phyloP scores from a whole-genome alignment of 768 basidiomycete genomes.

The Tricholoma flavovirens region DNA sequence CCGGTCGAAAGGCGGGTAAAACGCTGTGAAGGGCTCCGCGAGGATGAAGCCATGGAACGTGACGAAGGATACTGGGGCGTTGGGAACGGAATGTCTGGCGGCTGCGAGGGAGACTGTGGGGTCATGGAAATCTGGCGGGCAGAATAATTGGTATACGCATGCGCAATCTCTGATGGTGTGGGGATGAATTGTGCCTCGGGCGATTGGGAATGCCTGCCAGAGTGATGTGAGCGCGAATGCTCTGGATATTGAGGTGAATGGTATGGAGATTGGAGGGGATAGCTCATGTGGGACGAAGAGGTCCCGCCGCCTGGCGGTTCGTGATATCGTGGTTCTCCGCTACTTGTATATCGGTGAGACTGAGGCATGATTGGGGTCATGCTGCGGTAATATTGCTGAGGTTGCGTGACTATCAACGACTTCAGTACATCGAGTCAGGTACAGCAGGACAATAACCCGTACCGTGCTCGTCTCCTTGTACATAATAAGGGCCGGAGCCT shows the following conservation, averaged over 20 bases:
- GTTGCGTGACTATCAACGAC: constrained; percentile 4
- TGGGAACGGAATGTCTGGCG: constrained; percentile 15
- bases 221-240: constrained; percentile 13
- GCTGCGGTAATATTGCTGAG: constrained; percentile 30
- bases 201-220: constrained; percentile 13
- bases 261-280: constrained; percentile 17
- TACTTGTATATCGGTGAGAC: constrained; percentile 25
- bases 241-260: constrained; percentile 17
- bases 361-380: constrained; percentile 30
- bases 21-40: constrained; percentile 25
- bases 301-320: constrained; percentile 14
- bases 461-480: constrained; percentile 19
- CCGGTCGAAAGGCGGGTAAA: constrained; percentile 34
- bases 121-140: constrained; percentile 18
- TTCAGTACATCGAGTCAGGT: neutral
- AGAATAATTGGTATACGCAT: constrained; percentile 25
- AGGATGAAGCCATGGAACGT: constrained; percentile 25
- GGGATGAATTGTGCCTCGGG: constrained; percentile 36
- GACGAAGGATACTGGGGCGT: constrained; percentile 17
- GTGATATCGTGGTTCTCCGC: constrained; percentile 18
- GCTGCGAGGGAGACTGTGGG: constrained; percentile 17
- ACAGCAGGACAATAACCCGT: neutral
- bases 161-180: constrained; percentile 40
- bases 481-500: constrained; percentile 29
- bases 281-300: constrained; percentile 18